Evolutionary conservation across 139 green algal species (phyloP).

Genomic region (Astrephomene gubernaculifera): DNA sequence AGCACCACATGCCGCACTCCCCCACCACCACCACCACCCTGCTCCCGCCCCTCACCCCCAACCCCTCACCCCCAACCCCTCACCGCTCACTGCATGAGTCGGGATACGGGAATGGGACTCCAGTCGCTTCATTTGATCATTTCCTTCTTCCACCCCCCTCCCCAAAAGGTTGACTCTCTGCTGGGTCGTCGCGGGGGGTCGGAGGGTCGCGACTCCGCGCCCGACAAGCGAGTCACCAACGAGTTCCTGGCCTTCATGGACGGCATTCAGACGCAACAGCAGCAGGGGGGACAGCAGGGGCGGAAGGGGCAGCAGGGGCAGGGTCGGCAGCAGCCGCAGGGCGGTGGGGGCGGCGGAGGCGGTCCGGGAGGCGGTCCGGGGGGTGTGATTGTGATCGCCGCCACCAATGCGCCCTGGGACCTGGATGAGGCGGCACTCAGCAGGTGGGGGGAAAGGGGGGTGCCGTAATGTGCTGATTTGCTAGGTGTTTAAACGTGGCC

Average conservation of each 20-base stretch:
- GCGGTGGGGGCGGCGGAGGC: neutral
- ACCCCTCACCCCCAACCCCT: neutral
- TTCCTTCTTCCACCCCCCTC: neutral
- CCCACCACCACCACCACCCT: neutral
- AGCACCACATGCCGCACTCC: neutral
- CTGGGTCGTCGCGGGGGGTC: conserved; percentile 29
- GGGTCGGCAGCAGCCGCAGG: too few species aligned
- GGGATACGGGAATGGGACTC: too few species aligned
- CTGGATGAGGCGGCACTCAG: conserved; percentile 66
- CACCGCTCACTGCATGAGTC: too few species aligned
- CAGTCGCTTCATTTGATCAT: too few species aligned
- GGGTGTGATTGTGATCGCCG: conserved; percentile 63
- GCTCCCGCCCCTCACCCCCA: neutral
- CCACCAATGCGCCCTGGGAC: conserved; percentile 65
- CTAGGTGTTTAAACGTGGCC: too few species aligned
- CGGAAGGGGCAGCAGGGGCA: too few species aligned
- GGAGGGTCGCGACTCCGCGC: neutral
- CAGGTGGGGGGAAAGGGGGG: conserved; percentile 15
- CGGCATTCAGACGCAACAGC: conserved; percentile 52
- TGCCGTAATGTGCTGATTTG: too few species aligned
- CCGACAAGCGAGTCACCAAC: conserved; percentile 62
- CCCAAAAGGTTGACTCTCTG: conserved; percentile 57
- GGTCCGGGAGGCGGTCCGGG: conserved; percentile 12
- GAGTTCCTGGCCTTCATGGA: conserved; percentile 67
- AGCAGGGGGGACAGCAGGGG: neutral